These are phyloP conservation scores for Gynandropsis gynandra DNA, from an alignment of 345 rosid genomes.

Conservation along the genomic window DNA sequence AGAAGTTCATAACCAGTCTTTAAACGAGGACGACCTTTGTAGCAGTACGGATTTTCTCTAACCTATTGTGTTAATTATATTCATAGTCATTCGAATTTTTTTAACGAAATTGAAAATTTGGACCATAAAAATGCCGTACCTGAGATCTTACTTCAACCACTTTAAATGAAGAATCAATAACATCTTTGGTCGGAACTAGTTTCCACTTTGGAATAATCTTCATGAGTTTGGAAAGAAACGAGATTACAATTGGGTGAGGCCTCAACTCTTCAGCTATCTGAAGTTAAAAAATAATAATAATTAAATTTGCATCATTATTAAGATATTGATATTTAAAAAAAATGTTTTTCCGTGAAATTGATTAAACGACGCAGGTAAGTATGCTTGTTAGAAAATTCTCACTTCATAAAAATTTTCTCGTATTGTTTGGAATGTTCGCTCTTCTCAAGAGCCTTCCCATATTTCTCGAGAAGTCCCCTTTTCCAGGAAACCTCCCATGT, in stretches of 20 bases:
- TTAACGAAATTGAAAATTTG: no score
- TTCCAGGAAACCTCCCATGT: no score
- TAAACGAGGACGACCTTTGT: conserved; percentile 70
- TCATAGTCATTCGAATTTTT: no score
- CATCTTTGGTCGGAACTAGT: conserved; percentile 46
- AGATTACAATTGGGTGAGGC: conserved; percentile 39
- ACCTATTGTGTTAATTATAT: conserved; percentile 29
- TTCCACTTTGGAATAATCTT: conserved; percentile 65
- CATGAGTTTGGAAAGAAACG: conserved; percentile 36
- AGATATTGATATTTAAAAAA: no score
- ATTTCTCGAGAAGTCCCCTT: no score
- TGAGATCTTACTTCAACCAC: conserved; percentile 49
- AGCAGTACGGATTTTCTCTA: conserved; percentile 62
- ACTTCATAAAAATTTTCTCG: no score
- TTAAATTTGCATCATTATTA: no score
- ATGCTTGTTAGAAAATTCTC: no score
- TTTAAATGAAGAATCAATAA: conserved; percentile 59
- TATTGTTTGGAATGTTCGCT: no score
- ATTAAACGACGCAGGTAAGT: no score
- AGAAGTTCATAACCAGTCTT: conserved; percentile 61
- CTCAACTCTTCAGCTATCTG: conserved; percentile 65
- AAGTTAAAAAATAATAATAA: not conserved
- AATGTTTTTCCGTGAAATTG: no score
- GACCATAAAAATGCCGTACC: conserved; percentile 36
- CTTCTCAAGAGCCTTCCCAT: no score